Percentiles rank a stretch among this genome's conserved stretches.
These are phyloP conservation scores for Cystoderma amianthinum DNA, from an alignment of 768 basidiomycete species.

Conservation along the genomic window DNA sequence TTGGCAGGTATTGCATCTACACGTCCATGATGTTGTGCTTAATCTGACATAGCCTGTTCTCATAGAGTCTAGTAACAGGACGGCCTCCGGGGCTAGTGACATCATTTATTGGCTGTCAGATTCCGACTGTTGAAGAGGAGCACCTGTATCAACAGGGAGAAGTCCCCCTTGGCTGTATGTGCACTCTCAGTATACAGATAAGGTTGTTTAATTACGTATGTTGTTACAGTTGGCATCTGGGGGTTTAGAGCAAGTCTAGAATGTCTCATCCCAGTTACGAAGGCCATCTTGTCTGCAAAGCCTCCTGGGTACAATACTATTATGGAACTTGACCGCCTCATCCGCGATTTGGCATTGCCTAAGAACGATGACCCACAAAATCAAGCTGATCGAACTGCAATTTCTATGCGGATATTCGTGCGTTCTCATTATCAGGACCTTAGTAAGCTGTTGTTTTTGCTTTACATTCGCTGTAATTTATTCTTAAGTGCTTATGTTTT, in stretches of 20 bases:
- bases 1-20: slow-evolving; percentile 49
- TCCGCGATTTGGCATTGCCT: slow-evolving; percentile 28
- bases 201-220: slow-evolving; percentile 3
- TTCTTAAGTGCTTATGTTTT: slow-evolving; percentile 40
- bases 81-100: slow-evolving; percentile 38
- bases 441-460: slow-evolving; percentile 18
- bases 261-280: slow-evolving; percentile 35
- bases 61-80: slow-evolving; percentile 38
- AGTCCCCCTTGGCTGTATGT: slow-evolving; percentile 37
- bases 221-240: slow-evolving; percentile 37
- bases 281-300: slow-evolving; percentile 30
- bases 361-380: slow-evolving; percentile 12
- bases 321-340: slow-evolving; percentile 42
- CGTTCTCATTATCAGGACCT: slow-evolving; percentile 39
- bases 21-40: background rate
- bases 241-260: slow-evolving; percentile 30
- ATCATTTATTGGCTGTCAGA: slow-evolving; percentile 35
- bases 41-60: slow-evolving; percentile 2
- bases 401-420: slow-evolving; percentile 32
- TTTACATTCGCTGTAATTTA: background rate
- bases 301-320: slow-evolving; percentile 39
- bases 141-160: slow-evolving; percentile 32
- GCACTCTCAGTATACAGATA: too few relatives aligned
- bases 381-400: slow-evolving; percentile 21
- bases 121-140: slow-evolving; percentile 42